phyloP scores from a whole-genome alignment of 495 filamentous ascomycete species.

The Evernia prunastri region DNA sequence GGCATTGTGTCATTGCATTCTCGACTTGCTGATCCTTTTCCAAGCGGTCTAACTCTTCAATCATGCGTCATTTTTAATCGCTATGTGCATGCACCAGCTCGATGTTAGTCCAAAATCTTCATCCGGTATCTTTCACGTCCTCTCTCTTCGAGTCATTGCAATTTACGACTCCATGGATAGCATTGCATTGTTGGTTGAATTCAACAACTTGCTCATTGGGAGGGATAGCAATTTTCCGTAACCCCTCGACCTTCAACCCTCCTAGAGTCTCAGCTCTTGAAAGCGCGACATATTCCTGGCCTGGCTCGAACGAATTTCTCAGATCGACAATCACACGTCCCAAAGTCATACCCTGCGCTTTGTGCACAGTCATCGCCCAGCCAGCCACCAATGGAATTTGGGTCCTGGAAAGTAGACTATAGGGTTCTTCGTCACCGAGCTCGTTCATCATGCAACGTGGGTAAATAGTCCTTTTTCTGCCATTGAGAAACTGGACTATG shows the following conservation, averaged over 20 bases:
- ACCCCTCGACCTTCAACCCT: slow-evolving; percentile 41
- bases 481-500: slow-evolving; percentile 30
- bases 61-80: not conserved
- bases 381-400: slow-evolving; percentile 84
- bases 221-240: not conserved
- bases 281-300: slow-evolving; percentile 79
- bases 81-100: not conserved
- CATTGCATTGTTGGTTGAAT: not conserved
- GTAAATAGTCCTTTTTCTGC: slow-evolving; percentile 34
- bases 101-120: not conserved
- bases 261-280: slow-evolving; percentile 63
- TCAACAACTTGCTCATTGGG: not conserved
- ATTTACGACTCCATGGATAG: not conserved
- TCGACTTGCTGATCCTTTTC: not conserved
- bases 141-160: not conserved
- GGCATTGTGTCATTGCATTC: too few species aligned
- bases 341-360: slow-evolving; percentile 92
- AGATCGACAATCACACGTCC: slow-evolving; percentile 90
- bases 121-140: not conserved
- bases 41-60: not conserved
- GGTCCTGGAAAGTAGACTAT: slow-evolving; percentile 32
- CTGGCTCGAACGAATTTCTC: slow-evolving; percentile 87
- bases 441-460: slow-evolving; percentile 44
- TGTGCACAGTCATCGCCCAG: slow-evolving; percentile 95
- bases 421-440: slow-evolving; percentile 39